These are phyloP conservation scores for Besnoitia besnoiti DNA, from an alignment of 169 alveolate genomes.

Conservation along the genomic window DNA sequence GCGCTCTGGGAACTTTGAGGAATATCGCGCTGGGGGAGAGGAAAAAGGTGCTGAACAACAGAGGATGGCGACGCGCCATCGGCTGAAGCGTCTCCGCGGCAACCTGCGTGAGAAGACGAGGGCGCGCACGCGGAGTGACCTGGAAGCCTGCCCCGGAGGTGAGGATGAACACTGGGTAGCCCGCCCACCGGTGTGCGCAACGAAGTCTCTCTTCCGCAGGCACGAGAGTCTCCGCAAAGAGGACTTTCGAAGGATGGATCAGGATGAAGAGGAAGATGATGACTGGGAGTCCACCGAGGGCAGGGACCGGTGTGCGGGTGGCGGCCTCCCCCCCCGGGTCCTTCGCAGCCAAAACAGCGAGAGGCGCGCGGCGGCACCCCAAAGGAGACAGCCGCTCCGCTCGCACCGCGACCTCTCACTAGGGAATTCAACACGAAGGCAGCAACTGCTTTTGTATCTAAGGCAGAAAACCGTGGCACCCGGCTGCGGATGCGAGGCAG, in stretches of 20 bases:
- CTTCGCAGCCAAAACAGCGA: not conserved
- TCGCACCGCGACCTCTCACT: not conserved
- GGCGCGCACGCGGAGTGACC: not conserved
- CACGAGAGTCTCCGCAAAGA: not conserved
- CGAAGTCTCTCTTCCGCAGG: not conserved
- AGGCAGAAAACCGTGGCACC: not conserved
- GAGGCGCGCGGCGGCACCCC: not conserved
- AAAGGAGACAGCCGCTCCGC: not conserved
- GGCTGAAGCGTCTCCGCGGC: not conserved
- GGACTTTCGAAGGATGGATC: not conserved
- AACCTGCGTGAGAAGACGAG: not conserved
- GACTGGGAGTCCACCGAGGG: not conserved
- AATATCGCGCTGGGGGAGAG: not conserved
- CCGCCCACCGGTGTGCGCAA: not conserved
- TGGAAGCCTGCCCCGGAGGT: too few species aligned
- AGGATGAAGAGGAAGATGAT: not conserved
- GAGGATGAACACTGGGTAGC: not conserved
- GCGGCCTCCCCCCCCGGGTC: too few species aligned
- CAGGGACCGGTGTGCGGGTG: too few species aligned
- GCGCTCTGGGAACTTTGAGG: not conserved
- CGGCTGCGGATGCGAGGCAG: not conserved
- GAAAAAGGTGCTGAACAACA: not conserved
- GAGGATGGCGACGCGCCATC: not conserved
- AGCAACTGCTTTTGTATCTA: not conserved
- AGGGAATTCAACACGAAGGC: not conserved